Conservation (phyloP, 441 rosid genomes). For the Brassica hybrid region DNA sequence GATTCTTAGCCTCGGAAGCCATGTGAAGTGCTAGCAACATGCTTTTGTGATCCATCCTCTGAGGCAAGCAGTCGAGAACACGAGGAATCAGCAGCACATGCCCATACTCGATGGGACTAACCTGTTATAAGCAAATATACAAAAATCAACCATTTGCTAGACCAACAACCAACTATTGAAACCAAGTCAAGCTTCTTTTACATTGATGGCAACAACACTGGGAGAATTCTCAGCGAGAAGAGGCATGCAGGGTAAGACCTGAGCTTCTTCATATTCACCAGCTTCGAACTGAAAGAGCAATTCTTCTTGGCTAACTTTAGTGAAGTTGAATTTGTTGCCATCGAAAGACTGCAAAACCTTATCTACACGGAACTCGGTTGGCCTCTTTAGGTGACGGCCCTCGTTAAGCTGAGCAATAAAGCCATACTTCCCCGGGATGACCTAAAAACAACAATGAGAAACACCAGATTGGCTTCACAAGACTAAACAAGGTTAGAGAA, state of each 20-base stretch:
- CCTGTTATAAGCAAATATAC: constrained; percentile 51
- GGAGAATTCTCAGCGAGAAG: constrained; percentile 76
- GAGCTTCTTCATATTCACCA: constrained; percentile 67
- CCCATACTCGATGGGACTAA: constrained; percentile 97
- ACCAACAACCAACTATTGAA: neutral
- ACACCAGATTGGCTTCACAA: neutral
- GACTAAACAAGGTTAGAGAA: neutral
- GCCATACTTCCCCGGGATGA: constrained; percentile 83
- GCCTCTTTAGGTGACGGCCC: constrained; percentile 97
- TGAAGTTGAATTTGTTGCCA: constrained; percentile 88
- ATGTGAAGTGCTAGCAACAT: constrained; percentile 83
- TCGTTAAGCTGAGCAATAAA: constrained; percentile 97
- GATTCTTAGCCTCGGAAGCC: constrained; percentile 87
- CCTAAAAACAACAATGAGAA: constrained; percentile 47
- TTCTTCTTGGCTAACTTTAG: constrained; percentile 95
- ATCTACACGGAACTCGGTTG: constrained; percentile 93
- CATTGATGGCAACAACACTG: constrained; percentile 91
- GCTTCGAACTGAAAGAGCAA: constrained; percentile 93
- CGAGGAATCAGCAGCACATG: constrained; percentile 95
- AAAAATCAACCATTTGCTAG: neutral
- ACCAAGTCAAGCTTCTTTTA: constrained; percentile 31
- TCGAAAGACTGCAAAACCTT: constrained; percentile 96
- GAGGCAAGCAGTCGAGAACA: constrained; percentile 87
- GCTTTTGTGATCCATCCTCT: constrained; percentile 92
- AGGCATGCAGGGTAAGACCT: constrained; percentile 71